These are phyloP conservation scores for Botryotinia narcissicola DNA, from an alignment of 2,329 filamentous ascomycete species.

Conservation along the genomic window DNA sequence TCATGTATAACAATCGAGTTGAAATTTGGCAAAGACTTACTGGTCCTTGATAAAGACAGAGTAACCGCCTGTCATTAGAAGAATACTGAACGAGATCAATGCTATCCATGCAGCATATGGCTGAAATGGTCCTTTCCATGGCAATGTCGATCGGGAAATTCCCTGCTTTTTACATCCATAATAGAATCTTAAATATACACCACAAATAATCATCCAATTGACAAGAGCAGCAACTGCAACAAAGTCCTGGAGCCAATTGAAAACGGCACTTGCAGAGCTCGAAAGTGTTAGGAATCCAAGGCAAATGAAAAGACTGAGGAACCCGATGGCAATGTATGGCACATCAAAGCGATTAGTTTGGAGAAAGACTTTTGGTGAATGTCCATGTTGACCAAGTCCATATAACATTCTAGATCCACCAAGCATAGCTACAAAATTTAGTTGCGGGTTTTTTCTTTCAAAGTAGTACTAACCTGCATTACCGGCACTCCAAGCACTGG, in stretches of 20 bases:
- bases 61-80: slow-evolving; percentile 70
- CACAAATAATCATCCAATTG: slow-evolving; percentile 58
- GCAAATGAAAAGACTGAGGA: slow-evolving; percentile 56
- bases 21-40: not conserved
- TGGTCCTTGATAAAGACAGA: slow-evolving; percentile 57
- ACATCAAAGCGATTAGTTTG: slow-evolving; percentile 55
- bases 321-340: slow-evolving; percentile 55
- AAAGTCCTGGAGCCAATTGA: slow-evolving; percentile 62
- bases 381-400: slow-evolving; percentile 53
- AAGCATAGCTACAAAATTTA: slow-evolving; percentile 46
- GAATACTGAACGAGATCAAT: slow-evolving; percentile 59
- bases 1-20: too few species aligned
- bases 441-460: not conserved
- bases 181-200: slow-evolving; percentile 58
- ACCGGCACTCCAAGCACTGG: slow-evolving; percentile 66
- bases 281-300: slow-evolving; percentile 66
- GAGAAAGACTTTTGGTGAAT: slow-evolving; percentile 53
- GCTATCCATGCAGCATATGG: slow-evolving; percentile 60
- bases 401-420: slow-evolving; percentile 59
- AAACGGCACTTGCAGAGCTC: slow-evolving; percentile 58
- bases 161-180: slow-evolving; percentile 55
- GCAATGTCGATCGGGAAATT: slow-evolving; percentile 50
- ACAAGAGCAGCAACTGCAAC: slow-evolving; percentile 62
- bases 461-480: slow-evolving; percentile 48
- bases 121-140: slow-evolving; percentile 48